These are phyloP conservation scores for Zoysia japonica DNA, from an alignment of 176 grass and related monocot species.

Conservation along the genomic window DNA sequence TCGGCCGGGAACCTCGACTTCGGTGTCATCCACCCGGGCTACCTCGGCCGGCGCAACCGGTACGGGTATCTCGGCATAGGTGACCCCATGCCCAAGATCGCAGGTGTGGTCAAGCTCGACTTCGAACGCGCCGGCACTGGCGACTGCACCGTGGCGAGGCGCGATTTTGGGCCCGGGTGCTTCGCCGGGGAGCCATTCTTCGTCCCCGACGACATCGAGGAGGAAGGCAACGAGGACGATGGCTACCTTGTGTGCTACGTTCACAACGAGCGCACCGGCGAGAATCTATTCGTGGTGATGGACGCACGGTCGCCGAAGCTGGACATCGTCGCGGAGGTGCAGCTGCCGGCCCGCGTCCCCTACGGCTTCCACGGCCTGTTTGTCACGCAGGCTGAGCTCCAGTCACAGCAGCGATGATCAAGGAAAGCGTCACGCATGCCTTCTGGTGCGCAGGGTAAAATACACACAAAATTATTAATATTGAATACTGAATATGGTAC, in stretches of 20 bases:
- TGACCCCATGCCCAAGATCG: slow-evolving; percentile 76
- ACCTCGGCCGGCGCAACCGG: slow-evolving; percentile 62
- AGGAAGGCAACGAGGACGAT: slow-evolving; percentile 60
- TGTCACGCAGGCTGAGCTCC: slow-evolving; percentile 60
- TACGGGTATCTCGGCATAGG: slow-evolving; percentile 75
- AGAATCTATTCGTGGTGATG: slow-evolving; percentile 80
- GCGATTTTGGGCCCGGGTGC: slow-evolving; percentile 66
- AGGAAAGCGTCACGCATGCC: background rate
- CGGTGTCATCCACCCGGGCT: slow-evolving; percentile 66
- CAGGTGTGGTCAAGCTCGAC: slow-evolving; percentile 76
- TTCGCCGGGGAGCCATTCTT: slow-evolving; percentile 77
- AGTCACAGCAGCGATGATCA: slow-evolving; percentile 54
- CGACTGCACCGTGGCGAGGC: slow-evolving; percentile 67
- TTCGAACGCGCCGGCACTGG: slow-evolving; percentile 51
- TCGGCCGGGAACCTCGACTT: slow-evolving; percentile 79
- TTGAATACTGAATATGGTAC: background rate
- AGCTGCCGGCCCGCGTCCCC: slow-evolving; percentile 66
- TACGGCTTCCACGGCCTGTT: slow-evolving; percentile 94
- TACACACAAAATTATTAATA: background rate
- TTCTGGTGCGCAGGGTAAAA: background rate
- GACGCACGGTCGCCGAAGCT: slow-evolving; percentile 65
- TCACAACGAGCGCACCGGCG: slow-evolving; percentile 62
- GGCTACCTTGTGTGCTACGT: slow-evolving; percentile 89
- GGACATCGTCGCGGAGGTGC: slow-evolving; percentile 77
- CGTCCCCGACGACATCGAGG: slow-evolving; percentile 54